phyloP scores from a whole-genome alignment of 139 green algal genomes.

The Micractinium conductrix region DNA sequence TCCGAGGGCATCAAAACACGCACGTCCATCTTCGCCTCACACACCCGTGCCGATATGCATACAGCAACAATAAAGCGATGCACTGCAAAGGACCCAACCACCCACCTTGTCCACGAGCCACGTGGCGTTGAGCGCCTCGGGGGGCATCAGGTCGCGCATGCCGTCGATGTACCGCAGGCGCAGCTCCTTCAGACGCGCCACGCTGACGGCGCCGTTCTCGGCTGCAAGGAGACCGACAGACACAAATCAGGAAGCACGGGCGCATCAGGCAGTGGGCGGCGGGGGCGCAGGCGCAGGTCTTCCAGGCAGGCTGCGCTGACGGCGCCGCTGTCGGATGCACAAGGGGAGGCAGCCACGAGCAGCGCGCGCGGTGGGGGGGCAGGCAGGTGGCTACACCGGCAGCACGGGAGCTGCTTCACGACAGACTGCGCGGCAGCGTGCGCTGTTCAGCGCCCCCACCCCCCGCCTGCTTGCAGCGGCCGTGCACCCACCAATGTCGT shows the following conservation, averaged over 20 bases:
- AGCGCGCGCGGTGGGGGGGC: background rate
- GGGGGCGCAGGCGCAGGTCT: background rate
- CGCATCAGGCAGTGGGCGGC: background rate
- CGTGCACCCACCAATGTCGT: background rate
- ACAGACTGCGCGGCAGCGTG: background rate
- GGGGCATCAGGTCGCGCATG: conserved; percentile 3
- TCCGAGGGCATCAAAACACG: no score
- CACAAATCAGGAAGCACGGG: background rate
- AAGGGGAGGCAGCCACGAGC: no score
- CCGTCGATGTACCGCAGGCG: conserved; percentile 6
- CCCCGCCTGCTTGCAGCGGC: no score
- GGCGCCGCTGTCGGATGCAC: no score
- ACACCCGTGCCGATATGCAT: no score
- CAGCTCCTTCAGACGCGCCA: background rate
- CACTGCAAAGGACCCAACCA: no score
- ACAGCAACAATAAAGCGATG: no score
- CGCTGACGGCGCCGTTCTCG: background rate
- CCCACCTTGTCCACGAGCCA: conserved; percentile 23
- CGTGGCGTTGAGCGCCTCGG: background rate
- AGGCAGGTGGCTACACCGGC: background rate
- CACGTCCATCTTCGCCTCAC: no score
- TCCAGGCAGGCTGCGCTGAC: no score
- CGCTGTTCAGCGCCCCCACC: no score
- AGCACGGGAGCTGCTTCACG: background rate
- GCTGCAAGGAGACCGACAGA: background rate